These are phyloP conservation scores for Fraxinus quadrangulata DNA, from an alignment of 257 asterid genomes.

Conservation along the genomic window DNA sequence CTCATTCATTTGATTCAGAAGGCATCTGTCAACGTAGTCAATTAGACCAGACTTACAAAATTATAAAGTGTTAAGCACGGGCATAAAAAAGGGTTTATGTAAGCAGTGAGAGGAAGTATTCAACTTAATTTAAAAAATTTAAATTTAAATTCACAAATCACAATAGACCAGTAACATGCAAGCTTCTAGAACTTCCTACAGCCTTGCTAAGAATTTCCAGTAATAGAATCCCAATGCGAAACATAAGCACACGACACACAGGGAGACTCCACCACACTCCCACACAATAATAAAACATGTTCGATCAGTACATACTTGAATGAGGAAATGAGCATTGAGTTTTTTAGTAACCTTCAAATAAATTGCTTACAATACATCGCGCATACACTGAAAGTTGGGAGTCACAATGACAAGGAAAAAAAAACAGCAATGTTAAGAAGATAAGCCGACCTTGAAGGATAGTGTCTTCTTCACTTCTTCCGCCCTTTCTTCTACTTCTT, in stretches of 20 bases:
- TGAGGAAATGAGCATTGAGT: not conserved
- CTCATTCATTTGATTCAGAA: slow-evolving; percentile 3
- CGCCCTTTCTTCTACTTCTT: slow-evolving; percentile 75
- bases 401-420: slow-evolving; percentile 20
- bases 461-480: slow-evolving; percentile 81
- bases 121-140: not conserved
- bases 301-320: not conserved
- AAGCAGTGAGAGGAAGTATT: not conserved
- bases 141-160: not conserved
- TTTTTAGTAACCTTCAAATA: slow-evolving; percentile 15
- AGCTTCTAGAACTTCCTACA: not conserved
- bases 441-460: slow-evolving; percentile 71
- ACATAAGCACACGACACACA: not conserved
- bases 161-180: not conserved
- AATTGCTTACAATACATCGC: slow-evolving; percentile 1
- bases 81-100: not conserved
- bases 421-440: slow-evolving; percentile 7
- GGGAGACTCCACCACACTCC: not conserved
- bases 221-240: not conserved
- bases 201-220: not conserved
- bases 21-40: slow-evolving; percentile 19
- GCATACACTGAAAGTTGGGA: slow-evolving; percentile 6
- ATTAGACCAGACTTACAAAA: not conserved
- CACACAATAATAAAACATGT: not conserved
- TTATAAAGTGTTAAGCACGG: not conserved